phyloP scores from a whole-genome alignment of 352 stramenopile species.

The Peronospora farinosa region DNA sequence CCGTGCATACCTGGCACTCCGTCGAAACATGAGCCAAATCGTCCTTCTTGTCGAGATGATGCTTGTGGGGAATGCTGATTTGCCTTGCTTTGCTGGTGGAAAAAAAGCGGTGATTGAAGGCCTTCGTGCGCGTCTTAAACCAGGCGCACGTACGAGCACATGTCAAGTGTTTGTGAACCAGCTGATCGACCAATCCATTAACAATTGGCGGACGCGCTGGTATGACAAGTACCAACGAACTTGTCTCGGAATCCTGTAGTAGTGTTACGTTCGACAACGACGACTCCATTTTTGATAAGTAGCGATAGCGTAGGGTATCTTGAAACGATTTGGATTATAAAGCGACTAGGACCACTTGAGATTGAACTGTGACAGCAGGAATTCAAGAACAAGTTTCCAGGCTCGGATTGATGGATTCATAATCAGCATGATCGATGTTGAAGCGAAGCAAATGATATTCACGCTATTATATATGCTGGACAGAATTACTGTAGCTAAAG shows the following conservation, averaged over 20 bases:
- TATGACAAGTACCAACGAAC: conserved; percentile 90
- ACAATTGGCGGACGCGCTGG: conserved; percentile 86
- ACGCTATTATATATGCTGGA: no score
- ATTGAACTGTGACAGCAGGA: background rate
- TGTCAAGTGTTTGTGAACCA: conserved; percentile 82
- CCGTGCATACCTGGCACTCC: conserved; percentile 90
- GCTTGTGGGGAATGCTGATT: conserved; percentile 78
- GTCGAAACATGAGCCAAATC: conserved; percentile 92
- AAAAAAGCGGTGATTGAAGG: conserved; percentile 72
- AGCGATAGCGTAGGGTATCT: conserved; percentile 13
- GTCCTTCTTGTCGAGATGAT: conserved; percentile 96
- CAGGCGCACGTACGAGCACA: conserved; percentile 68
- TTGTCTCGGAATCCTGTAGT: conserved; percentile 79
- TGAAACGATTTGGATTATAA: conserved; percentile 25
- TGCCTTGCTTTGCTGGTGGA: conserved; percentile 84
- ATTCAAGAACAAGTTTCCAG: background rate
- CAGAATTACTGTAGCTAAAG: no score
- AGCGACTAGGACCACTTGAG: conserved; percentile 4
- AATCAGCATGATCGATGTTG: no score
- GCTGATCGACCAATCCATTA: conserved; percentile 83
- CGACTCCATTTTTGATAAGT: conserved; percentile 24
- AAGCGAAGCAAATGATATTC: no score
- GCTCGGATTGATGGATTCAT: background rate
- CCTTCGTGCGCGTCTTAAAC: conserved; percentile 67
- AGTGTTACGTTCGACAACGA: background rate